Base-by-base conservation (phyloP, 352 stramenopile genomes). In the Globisporangium spinosum region DNA sequence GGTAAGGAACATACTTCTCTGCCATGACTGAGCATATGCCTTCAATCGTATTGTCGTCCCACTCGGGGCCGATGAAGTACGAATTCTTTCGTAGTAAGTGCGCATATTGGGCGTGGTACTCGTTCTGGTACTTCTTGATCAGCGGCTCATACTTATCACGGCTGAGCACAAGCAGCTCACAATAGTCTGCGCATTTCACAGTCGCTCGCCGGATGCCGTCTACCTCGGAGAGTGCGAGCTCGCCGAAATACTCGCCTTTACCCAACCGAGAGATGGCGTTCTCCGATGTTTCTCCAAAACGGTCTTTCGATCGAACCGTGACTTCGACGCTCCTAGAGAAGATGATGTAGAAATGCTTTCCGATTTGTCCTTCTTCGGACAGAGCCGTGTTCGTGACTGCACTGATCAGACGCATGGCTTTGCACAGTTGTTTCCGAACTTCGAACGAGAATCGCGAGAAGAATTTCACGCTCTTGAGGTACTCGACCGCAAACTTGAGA, bases 381-480 rank as follows among this genome's bases (percentile, higher is more conserved):
- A 95, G 62, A 29, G 91, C 77, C 2, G 83, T 95, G 63, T 93
- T 95, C 49, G 85, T 89, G 60, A 91, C 80, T 29, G 82, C 79
- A 62, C 76, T 90, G 65, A 95, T 82, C 34, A 93, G 79, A 13
- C 79, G 78, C 82, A 95, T 90, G 0, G 83, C 87, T 58, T 90
- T 91, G 70, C 87, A 95, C 8, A 95, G 67, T 54, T 93, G 82
- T 54, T 95, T 95, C 34, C 87, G 87, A 38, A 95, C 87, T 70
- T 93, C 87, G 60, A 95, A 93, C 0, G 83, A 91, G 62, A 95
- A 95, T 3, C 87, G 80, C 20, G 85, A 83, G 59, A 95, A 95
- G 51, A 95, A 95, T 58, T 95, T 95, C 75, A 95, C 87, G 45
- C 87, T 80, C 56, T 95, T 91, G 56, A 95, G 75, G 35, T 95